A percentile compares a stretch with the other conserved stretches of the same genome.
Evolutionary conservation across 2,329 filamentous ascomycete species (phyloP).

Genomic region (Alternaria sp.): DNA sequence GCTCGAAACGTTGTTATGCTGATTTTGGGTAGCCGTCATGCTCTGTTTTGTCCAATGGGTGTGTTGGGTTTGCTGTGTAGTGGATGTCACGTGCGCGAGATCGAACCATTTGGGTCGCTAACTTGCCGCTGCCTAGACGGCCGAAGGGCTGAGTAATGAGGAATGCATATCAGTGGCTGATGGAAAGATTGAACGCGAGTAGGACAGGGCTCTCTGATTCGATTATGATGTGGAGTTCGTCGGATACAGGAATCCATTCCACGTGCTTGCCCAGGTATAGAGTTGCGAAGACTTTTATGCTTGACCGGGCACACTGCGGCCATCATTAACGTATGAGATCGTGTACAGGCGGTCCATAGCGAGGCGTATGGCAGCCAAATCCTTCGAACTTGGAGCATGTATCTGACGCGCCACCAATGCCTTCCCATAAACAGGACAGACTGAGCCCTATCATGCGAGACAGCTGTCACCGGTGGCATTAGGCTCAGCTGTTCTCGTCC

Average conservation of each 20-base stretch:
- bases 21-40: neutral
- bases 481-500: constrained; percentile 19
- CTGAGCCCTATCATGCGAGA: neutral
- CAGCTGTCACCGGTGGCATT: neutral
- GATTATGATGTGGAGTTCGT: neutral
- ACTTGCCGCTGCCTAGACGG: neutral
- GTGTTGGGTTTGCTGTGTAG: neutral
- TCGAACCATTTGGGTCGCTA: neutral
- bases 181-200: neutral
- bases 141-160: neutral
- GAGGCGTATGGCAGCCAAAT: neutral
- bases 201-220: neutral
- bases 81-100: neutral
- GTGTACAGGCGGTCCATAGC: neutral
- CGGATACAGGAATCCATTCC: neutral
- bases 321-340: neutral
- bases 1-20: constrained; percentile 21
- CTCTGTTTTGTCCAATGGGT: constrained; percentile 3
- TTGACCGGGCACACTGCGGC: neutral
- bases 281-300: neutral
- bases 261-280: neutral
- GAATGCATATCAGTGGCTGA: neutral
- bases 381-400: neutral
- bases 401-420: neutral
- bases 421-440: neutral